Base-by-base conservation (phyloP, 805 yeast genomes). In the Metschnikowia proteae region DNA sequence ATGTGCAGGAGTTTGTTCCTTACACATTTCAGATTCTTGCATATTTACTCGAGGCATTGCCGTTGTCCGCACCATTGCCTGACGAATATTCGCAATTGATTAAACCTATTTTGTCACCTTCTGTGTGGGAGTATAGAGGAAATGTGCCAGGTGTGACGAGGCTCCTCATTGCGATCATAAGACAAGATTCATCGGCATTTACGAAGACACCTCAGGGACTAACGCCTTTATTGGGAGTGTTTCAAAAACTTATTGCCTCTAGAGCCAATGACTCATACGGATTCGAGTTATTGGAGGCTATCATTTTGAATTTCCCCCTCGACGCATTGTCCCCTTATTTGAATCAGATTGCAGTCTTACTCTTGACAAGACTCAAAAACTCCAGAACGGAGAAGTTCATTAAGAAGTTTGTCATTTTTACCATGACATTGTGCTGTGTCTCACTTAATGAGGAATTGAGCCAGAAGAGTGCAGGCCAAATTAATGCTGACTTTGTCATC, bases 91-190 rank as follows among this genome's bases (percentile, higher is more conserved):
- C 75, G 48, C 82, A 79, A 48, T 73, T 94, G 43, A 75, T 89
- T 22, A 82, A 82, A 55, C 98, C 99, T 1, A 70, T 94, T 39
- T 73, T 94, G 58, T 80, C 96, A 1, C 97, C 98, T n/a, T 65
- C 82, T 5, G 84, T 91, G 33, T 94, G 99, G 99, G 98, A 94
- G 65, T 81, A 80, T 52, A 78, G 83, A 55, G 99, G 98, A 11
- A 94, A 92, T 57, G 82, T 92, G 32, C 99, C 99, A 2, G 97
- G 97, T 2, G 81, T 92, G 22, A 84, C 95, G 0, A 80, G 97
- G 57, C 72, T 94, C 45, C 71, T 94, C 35, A 78, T 82, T 47
- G 82, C 88, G 5, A 82, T 92, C 22, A 68, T 86, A 31, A 66
- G 66, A 39, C 81, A 78, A 40, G 76, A 76, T 43, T 71, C 79